A percentile compares a stretch with the other conserved stretches of the same genome.
Conservation (phyloP, 106 monocot species). For the Agapanthus africanus region DNA sequence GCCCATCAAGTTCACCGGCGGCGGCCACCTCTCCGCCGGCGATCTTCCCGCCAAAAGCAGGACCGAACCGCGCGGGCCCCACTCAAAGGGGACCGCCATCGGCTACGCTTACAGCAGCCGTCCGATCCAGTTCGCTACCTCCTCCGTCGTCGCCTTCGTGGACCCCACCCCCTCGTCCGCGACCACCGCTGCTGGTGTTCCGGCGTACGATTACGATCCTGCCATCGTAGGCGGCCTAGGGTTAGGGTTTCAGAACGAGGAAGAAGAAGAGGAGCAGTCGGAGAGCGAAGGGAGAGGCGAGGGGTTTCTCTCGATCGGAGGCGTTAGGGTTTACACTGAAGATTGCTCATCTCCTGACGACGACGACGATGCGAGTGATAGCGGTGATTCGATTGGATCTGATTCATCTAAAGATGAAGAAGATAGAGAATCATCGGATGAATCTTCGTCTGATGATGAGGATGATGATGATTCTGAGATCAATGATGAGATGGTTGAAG, state of each 20-base stretch:
- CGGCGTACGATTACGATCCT: conserved; percentile 33
- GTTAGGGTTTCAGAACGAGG: conserved; percentile 37
- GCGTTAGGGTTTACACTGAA: conserved; percentile 73
- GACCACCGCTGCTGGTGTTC: neutral
- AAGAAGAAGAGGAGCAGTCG: conserved; percentile 8
- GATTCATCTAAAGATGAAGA: conserved; percentile 16
- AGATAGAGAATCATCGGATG: conserved; percentile 11
- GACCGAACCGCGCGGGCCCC: neutral
- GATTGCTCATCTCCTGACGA: conserved; percentile 63
- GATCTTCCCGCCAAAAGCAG: neutral
- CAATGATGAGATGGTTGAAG: conserved; percentile 64
- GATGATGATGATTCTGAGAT: conserved; percentile 43
- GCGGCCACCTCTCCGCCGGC: neutral
- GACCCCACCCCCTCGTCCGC: conserved; percentile 16
- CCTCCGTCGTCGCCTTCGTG: conserved; percentile 19
- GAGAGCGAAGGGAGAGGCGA: conserved; percentile 23
- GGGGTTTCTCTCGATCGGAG: conserved; percentile 73
- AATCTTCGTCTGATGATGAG: conserved; percentile 7
- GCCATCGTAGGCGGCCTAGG: conserved; percentile 27
- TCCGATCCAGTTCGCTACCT: conserved; percentile 11
- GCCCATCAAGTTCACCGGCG: neutral
- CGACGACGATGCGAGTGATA: conserved; percentile 16
- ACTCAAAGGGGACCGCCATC: conserved; percentile 6
- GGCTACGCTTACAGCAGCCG: conserved; percentile 18
- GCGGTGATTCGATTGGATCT: conserved; percentile 18